Evolutionary conservation across 139 green algal genomes (phyloP).

Genomic region (Chlorella sp.): DNA sequence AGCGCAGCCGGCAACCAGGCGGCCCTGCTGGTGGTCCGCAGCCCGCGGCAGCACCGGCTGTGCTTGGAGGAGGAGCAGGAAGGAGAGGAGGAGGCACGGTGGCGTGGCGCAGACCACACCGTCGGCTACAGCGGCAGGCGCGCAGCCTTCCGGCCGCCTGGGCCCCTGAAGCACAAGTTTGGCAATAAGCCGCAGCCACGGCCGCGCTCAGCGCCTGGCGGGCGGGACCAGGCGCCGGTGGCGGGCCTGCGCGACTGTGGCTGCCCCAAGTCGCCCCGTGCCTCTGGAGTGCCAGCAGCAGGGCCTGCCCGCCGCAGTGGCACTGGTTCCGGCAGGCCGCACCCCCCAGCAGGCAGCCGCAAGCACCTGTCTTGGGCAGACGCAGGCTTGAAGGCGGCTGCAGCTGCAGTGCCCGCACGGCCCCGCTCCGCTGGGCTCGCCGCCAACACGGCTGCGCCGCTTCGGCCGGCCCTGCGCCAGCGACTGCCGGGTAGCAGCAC

Average conservation of each 20-base stretch:
- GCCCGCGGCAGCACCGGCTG: conserved; percentile 1
- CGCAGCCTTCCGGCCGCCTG: conserved; percentile 22
- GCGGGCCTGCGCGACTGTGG: conserved; percentile 17
- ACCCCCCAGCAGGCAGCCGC: not conserved
- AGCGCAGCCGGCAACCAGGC: not conserved
- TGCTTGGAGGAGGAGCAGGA: not conserved
- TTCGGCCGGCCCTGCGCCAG: too few species aligned
- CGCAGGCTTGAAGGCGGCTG: not conserved
- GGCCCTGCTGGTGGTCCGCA: conserved; percentile 18
- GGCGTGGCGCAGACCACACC: not conserved
- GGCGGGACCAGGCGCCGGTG: not conserved
- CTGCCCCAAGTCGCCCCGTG: conserved; percentile 13
- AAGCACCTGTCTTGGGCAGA: not conserved
- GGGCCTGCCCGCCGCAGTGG: not conserved
- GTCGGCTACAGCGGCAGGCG: not conserved
- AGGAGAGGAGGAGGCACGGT: not conserved
- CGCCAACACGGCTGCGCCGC: too few species aligned
- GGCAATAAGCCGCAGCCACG: conserved; percentile 14
- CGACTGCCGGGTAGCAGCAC: too few species aligned
- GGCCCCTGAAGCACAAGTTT: conserved; percentile 21
- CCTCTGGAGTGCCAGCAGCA: not conserved
- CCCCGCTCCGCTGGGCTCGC: not conserved
- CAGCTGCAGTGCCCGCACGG: not conserved
- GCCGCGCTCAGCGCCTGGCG: not conserved
- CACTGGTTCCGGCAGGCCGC: not conserved